A percentile compares a stretch with the other conserved stretches of the same genome.
phyloP scores from a whole-genome alignment of 441 rosid species.

The Euphorbia schlechtendalii region DNA sequence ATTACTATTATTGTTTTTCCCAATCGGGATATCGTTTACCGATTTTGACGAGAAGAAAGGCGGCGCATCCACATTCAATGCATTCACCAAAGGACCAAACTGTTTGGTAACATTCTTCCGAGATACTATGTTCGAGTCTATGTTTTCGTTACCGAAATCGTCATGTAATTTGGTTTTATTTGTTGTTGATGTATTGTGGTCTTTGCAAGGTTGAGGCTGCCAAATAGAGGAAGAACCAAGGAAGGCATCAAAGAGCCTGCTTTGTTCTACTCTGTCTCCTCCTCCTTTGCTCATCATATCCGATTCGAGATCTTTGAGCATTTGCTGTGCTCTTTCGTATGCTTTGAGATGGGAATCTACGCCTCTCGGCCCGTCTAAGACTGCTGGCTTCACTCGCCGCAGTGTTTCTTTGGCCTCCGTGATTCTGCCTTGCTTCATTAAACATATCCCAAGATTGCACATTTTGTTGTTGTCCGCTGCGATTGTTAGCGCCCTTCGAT shows the following conservation, averaged over 20 bases:
- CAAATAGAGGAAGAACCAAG: conserved; percentile 84
- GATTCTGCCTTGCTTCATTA: conserved; percentile 94
- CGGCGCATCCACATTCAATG: conserved; percentile 56
- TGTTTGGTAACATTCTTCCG: conserved; percentile 27
- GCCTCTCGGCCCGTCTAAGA: conserved; percentile 70
- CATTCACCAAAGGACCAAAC: conserved; percentile 25
- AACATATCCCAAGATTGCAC: conserved; percentile 93
- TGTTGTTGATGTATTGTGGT: conserved; percentile 25
- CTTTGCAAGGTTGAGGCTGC: conserved; percentile 97
- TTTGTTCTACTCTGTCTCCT: conserved; percentile 65
- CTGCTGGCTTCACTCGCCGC: conserved; percentile 68
- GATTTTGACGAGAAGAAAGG: conserved; percentile 54
- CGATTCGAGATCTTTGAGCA: conserved; percentile 84
- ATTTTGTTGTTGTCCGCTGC: conserved; percentile 86
- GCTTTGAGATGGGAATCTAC: conserved; percentile 94
- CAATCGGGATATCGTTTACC: conserved; percentile 30
- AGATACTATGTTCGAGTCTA: conserved; percentile 28
- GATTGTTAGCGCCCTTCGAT: conserved; percentile 62
- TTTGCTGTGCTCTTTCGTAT: conserved; percentile 90
- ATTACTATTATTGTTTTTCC: too few relatives aligned
- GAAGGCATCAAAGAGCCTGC: conserved; percentile 72
- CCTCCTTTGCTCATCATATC: conserved; percentile 79
- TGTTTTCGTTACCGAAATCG: conserved; percentile 50
- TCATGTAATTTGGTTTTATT: conserved; percentile 23
- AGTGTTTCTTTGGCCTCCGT: conserved; percentile 70